Conservation (phyloP, 2,329 filamentous ascomycete species). For the Ciborinia camelliae region DNA sequence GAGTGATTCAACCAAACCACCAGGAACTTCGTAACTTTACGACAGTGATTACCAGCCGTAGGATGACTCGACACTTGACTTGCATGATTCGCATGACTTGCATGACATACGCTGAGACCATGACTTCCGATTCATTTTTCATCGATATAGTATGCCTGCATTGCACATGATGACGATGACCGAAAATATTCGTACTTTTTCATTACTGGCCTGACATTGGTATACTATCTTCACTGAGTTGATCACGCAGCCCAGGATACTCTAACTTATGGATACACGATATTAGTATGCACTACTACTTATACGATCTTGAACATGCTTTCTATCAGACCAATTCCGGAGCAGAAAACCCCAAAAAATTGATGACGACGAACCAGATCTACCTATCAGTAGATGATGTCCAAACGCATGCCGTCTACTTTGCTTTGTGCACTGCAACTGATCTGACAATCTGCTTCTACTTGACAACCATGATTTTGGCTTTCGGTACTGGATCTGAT, state of each 20-base stretch:
- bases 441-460: constrained; percentile 10
- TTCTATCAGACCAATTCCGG: constrained; percentile 1
- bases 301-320: constrained; percentile 12
- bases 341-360: constrained; percentile 7
- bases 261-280: constrained; percentile 17
- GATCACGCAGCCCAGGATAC: constrained; percentile 18
- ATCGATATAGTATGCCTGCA: constrained; percentile 37
- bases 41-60: constrained; percentile 25
- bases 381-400: constrained; percentile 14
- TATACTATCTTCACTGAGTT: constrained; percentile 21
- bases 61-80: constrained; percentile 30
- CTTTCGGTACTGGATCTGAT: constrained; percentile 8
- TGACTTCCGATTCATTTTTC: constrained; percentile 35
- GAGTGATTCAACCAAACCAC: constrained; percentile 41
- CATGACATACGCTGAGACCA: constrained; percentile 37
- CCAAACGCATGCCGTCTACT: constrained; percentile 6
- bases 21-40: constrained; percentile 40
- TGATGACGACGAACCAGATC: constrained; percentile 2
- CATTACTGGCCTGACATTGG: constrained; percentile 13
- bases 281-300: constrained; percentile 17
- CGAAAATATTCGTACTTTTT: constrained; percentile 17
- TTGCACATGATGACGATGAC: constrained; percentile 34
- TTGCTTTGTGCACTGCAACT: constrained; percentile 15
- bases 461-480: constrained; percentile 14
- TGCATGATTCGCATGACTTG: constrained; percentile 36